These are phyloP conservation scores for Xylariaceae sp. DNA, from an alignment of 2,329 filamentous ascomycete genomes.

Conservation along the genomic window DNA sequence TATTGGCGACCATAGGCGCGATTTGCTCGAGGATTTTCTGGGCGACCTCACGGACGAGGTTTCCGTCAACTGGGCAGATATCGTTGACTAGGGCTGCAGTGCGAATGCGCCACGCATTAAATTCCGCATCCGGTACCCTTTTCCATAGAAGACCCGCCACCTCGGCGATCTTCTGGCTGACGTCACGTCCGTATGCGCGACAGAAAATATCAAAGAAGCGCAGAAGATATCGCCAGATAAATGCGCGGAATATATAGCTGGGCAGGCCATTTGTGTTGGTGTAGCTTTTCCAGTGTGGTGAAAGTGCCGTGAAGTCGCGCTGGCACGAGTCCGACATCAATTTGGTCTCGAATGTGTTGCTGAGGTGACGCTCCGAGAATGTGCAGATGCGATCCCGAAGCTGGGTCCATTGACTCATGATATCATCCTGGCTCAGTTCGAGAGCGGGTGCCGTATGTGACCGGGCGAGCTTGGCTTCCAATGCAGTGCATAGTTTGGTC, in stretches of 20 bases:
- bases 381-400: conserved; percentile 24
- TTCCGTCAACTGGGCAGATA: conserved; percentile 18
- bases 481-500: conserved; percentile 18
- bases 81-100: conserved; percentile 25
- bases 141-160: conserved; percentile 14
- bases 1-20: conserved; percentile 17
- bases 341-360: conserved; percentile 12
- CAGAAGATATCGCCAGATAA: conserved; percentile 32
- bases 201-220: conserved; percentile 24
- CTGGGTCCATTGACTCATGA: conserved; percentile 21
- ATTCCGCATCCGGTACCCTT: conserved; percentile 18
- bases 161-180: conserved; percentile 17
- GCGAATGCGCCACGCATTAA: conserved; percentile 25
- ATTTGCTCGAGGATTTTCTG: conserved; percentile 22
- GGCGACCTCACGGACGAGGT: conserved; percentile 16
- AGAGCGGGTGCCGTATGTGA: not conserved
- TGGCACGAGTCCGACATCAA: conserved; percentile 18
- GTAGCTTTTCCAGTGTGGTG: conserved; percentile 29
- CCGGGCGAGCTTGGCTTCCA: conserved; percentile 13
- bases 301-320: conserved; percentile 26
- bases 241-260: conserved; percentile 28
- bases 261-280: conserved; percentile 20
- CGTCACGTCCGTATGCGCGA: conserved; percentile 26
- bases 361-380: conserved; percentile 24
- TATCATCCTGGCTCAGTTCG: conserved; percentile 22